Evolutionary conservation across 345 rosid species (phyloP).

Genomic region (Acer campestre): DNA sequence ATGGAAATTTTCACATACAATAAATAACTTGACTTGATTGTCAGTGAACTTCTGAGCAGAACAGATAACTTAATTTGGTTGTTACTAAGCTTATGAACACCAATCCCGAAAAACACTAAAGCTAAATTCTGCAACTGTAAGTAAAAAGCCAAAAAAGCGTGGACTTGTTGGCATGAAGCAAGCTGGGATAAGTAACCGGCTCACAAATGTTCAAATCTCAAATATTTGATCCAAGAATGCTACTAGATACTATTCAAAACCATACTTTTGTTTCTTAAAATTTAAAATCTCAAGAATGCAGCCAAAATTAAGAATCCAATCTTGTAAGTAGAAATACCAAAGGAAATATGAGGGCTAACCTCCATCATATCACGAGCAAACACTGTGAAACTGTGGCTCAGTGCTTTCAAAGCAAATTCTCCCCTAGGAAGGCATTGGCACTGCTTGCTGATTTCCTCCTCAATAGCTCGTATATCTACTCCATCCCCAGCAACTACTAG

Average conservation of each 20-base stretch:
- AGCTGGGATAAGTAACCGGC: not conserved
- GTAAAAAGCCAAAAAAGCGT: not conserved
- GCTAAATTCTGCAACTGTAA: not conserved
- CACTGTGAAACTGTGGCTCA: constrained; percentile 80
- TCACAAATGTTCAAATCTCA: not conserved
- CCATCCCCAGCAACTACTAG: constrained; percentile 83
- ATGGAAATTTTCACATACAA: not conserved
- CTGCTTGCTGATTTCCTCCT: constrained; percentile 78
- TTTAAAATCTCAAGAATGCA: not conserved
- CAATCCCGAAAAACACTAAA: not conserved
- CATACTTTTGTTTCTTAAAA: not conserved
- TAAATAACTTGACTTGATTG: not conserved
- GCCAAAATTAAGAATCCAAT: not conserved
- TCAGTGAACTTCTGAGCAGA: too few species aligned
- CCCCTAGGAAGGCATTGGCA: constrained; percentile 78
- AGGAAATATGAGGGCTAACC: constrained; percentile 43
- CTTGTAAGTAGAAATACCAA: not conserved
- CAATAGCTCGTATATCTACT: constrained; percentile 68
- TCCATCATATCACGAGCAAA: constrained; percentile 82
- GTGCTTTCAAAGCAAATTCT: constrained; percentile 80
- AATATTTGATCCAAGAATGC: not conserved
- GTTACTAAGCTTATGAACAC: not conserved
- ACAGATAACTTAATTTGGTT: not conserved
- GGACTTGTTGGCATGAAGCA: not conserved
- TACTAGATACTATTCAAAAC: not conserved